Evolutionary conservation across 2,329 filamentous ascomycete genomes (phyloP).

Genomic region (Emergomyces orientalis): DNA sequence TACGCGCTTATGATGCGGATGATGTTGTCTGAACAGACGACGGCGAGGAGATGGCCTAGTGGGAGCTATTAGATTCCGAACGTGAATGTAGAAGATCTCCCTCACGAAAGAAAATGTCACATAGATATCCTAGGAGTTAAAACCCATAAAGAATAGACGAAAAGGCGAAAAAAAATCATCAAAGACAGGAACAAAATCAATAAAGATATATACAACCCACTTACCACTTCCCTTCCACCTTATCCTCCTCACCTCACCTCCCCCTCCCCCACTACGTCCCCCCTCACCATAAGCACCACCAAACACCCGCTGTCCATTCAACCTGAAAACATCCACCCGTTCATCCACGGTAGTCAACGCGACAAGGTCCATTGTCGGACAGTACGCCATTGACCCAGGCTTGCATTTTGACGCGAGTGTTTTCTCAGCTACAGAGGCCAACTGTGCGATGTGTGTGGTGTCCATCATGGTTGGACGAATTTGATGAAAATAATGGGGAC

Average conservation of each 20-base stretch:
- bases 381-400: conserved; percentile 54
- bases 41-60: conserved; percentile 58
- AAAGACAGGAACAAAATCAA: not conserved
- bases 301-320: conserved; percentile 64
- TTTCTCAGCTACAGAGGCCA: conserved; percentile 34
- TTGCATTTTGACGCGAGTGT: conserved; percentile 36
- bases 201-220: conserved; percentile 17
- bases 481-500: not conserved
- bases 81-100: not conserved
- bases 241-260: conserved; percentile 35
- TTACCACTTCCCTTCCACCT: conserved; percentile 61
- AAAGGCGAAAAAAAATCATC: not conserved
- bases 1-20: conserved; percentile 70
- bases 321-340: conserved; percentile 65
- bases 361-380: conserved; percentile 75
- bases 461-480: not conserved
- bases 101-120: conserved; percentile 6
- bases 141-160: not conserved
- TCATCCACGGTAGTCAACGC: conserved; percentile 59
- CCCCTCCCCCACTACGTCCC: conserved; percentile 22
- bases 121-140: not conserved
- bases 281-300: conserved; percentile 35
- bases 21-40: conserved; percentile 73
- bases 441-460: conserved; percentile 17
- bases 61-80: conserved; percentile 6